Conservation (phyloP, 805 yeast species). For the Myxozyma melibiosi region DNA sequence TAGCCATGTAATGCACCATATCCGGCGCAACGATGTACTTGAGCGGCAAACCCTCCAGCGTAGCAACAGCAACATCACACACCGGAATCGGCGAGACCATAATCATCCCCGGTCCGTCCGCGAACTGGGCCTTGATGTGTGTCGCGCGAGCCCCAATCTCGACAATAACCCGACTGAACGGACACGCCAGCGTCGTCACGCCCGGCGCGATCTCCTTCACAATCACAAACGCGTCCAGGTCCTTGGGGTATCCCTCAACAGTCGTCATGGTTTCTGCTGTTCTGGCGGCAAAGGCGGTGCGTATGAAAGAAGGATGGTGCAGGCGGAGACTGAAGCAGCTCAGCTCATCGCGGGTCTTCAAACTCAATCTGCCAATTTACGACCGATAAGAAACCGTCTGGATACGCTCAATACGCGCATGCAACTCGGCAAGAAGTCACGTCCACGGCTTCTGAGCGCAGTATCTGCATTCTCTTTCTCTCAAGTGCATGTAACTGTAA, state of each 20-base stretch:
- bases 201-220: neutral
- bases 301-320: neutral
- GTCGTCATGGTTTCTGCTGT: neutral
- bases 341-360: neutral
- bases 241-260: conserved; percentile 1
- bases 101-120: conserved; percentile 13
- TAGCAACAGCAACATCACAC: neutral
- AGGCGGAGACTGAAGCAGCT: neutral
- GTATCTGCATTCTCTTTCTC: too few relatives aligned
- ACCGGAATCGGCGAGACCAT: conserved; percentile 20
- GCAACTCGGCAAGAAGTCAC: too few relatives aligned
- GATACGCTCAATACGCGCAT: too few relatives aligned
- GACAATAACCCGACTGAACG: conserved; percentile 4
- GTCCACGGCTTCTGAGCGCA: too few relatives aligned
- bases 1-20: conserved; percentile 65
- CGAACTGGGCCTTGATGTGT: conserved; percentile 14
- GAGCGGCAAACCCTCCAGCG: conserved; percentile 27
- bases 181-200: conserved; percentile 15
- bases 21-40: conserved; percentile 60
- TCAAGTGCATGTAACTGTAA: too few relatives aligned
- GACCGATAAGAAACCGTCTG: too few relatives aligned
- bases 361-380: neutral
- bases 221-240: neutral
- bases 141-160: conserved; percentile 25
- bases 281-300: too few relatives aligned